These are phyloP conservation scores for Pseudocercospora vitis DNA, from an alignment of 2,329 filamentous ascomycete species.

Conservation along the genomic window DNA sequence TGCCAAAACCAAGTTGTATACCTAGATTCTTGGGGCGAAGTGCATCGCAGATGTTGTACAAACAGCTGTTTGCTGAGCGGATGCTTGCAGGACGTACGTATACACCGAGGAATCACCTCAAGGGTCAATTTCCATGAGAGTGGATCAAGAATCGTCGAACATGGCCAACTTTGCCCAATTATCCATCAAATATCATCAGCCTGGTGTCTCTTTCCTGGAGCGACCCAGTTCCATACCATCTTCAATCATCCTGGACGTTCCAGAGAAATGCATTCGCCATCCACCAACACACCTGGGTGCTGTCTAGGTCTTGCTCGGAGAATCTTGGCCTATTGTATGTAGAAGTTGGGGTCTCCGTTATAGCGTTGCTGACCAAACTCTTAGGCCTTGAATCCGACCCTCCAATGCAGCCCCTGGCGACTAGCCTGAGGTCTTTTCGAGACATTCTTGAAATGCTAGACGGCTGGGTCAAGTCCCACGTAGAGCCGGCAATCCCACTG, in stretches of 20 bases:
- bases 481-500: not conserved
- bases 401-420: not conserved
- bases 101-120: not conserved
- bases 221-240: too few species aligned
- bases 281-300: too few species aligned
- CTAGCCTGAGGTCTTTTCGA: not conserved
- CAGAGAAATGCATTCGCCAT: too few species aligned
- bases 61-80: constrained; percentile 2
- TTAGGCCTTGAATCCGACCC: not conserved
- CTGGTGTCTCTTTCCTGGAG: too few species aligned
- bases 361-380: too few species aligned
- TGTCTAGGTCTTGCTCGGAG: too few species aligned
- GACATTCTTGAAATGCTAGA: not conserved
- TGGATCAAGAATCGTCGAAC: not conserved
- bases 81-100: constrained; percentile 4
- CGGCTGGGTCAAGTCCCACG: not conserved
- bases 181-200: too few species aligned
- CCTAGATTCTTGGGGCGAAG: not conserved
- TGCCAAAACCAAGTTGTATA: not conserved
- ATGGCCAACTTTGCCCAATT: too few species aligned
- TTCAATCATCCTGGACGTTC: too few species aligned
- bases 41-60: not conserved
- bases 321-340: too few species aligned
- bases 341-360: too few species aligned
- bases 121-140: not conserved